Percentiles rank a stretch among this genome's conserved stretches.
Conservation (phyloP, 2,329 filamentous ascomycete species). For the Cercospora citrullina region DNA sequence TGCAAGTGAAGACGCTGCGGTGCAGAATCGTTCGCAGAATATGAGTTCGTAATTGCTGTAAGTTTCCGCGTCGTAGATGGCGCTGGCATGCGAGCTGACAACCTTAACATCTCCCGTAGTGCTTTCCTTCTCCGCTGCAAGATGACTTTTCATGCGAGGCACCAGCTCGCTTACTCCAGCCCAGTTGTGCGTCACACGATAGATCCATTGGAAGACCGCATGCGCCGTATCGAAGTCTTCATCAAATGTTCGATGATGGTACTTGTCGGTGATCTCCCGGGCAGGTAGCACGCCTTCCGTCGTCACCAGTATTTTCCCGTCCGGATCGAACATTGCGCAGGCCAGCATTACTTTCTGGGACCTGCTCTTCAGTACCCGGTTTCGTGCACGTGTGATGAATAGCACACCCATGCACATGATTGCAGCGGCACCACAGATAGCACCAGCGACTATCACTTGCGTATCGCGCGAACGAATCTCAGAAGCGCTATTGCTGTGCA, state of each 20-base stretch:
- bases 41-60: constrained; percentile 71
- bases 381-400: constrained; percentile 42
- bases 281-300: constrained; percentile 69
- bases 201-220: constrained; percentile 84
- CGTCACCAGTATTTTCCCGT: constrained; percentile 67
- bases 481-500: constrained; percentile 45
- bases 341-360: constrained; percentile 58
- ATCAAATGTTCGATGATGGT: constrained; percentile 63
- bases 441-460: constrained; percentile 72
- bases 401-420: constrained; percentile 40
- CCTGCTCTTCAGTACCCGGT: constrained; percentile 43
- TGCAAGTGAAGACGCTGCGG: constrained; percentile 74
- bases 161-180: constrained; percentile 65
- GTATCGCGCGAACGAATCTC: constrained; percentile 56
- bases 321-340: constrained; percentile 65
- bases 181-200: constrained; percentile 79
- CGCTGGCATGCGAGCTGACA: constrained; percentile 35
- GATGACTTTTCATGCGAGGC: constrained; percentile 69
- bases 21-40: constrained; percentile 81
- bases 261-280: constrained; percentile 76
- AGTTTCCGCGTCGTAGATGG: constrained; percentile 54
- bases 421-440: constrained; percentile 52
- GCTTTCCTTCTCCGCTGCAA: constrained; percentile 49
- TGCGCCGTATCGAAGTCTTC: constrained; percentile 76
- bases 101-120: constrained; percentile 38